Conservation (phyloP, 148 eudicot species). For the Polygonum aviculare region DNA sequence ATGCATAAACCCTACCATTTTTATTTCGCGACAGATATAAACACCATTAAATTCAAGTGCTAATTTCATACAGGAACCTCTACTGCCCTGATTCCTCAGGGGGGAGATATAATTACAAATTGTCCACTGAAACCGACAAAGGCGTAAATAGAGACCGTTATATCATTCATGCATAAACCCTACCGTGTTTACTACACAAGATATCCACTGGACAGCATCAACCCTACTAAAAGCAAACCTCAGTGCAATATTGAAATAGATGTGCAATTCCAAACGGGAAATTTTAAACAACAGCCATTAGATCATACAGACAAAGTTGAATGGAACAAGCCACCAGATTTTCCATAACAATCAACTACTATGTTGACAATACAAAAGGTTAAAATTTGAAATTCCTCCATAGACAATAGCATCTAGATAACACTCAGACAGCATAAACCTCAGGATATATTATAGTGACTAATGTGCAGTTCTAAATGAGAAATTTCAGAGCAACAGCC, state of each 20-base stretch:
- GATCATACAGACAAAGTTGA: neutral
- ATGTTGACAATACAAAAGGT: neutral
- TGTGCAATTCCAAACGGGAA: neutral
- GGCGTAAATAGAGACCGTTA: neutral
- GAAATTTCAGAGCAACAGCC: neutral
- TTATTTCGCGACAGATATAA: neutral
- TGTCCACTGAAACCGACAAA: neutral
- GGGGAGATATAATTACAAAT: neutral
- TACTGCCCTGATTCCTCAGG: neutral
- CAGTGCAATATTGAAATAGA: neutral
- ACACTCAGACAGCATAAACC: neutral
- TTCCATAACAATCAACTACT: neutral
- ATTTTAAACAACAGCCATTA: neutral
- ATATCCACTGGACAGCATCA: neutral
- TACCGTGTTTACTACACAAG: neutral
- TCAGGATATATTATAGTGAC: neutral
- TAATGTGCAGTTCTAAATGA: neutral
- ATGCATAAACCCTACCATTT: neutral
- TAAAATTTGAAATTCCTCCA: neutral
- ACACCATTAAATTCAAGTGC: neutral
- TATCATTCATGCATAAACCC: neutral
- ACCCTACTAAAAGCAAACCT: neutral
- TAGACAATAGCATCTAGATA: neutral
- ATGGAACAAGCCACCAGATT: neutral
- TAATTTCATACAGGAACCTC: neutral